phyloP scores from a whole-genome alignment of 1,139 yeast genomes.

The Hyphopichia fennica region DNA sequence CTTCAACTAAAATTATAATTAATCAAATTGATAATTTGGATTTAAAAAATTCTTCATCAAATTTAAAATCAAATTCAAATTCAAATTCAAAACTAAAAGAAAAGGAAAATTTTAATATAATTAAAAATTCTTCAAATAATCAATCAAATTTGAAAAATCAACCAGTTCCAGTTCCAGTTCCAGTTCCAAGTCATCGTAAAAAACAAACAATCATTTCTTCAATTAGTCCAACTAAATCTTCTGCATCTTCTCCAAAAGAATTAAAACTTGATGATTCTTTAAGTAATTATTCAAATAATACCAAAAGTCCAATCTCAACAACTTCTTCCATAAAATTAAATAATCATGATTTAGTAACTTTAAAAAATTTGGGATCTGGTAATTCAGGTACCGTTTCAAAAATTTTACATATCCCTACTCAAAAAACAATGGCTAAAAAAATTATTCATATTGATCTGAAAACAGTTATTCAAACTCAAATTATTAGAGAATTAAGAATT shows the following conservation, averaged over 20 bases:
- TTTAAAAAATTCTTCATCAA: conserved; percentile 10
- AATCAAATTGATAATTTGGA: conserved; percentile 34
- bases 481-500: conserved; percentile 82
- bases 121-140: conserved; percentile 4
- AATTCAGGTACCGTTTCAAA: conserved; percentile 92
- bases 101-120: conserved; percentile 4
- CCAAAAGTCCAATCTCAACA: conserved; percentile 32
- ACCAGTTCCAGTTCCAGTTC: conserved; percentile 1
- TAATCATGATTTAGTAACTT: conserved; percentile 67
- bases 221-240: conserved; percentile 44
- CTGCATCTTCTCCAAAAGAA: conserved; percentile 18
- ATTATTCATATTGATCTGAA: conserved; percentile 85
- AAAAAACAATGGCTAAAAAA: conserved; percentile 87
- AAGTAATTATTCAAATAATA: neutral
- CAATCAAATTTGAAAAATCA: neutral
- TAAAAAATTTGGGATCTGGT: conserved; percentile 86
- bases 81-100: neutral
- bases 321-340: conserved; percentile 46
- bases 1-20: conserved; percentile 24
- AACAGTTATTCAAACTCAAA: conserved; percentile 77
- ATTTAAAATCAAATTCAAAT: too few species aligned
- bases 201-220: conserved; percentile 47
- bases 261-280: neutral
- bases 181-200: conserved; percentile 20
- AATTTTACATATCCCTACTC: conserved; percentile 85